phyloP scores from a whole-genome alignment of 1,139 yeast species.

The Suhomyces yuchorum region DNA sequence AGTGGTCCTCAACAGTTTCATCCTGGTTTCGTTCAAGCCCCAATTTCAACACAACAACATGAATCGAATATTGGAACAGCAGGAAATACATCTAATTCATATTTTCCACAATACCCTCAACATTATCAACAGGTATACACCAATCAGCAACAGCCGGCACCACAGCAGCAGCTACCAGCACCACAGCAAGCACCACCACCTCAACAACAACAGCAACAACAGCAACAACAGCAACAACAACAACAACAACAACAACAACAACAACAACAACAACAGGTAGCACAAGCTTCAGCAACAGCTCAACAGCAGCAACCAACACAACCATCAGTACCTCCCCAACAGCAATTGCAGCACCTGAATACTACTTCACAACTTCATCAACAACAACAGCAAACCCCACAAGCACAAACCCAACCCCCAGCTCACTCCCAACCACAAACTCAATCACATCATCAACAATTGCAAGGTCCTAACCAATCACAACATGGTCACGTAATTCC shows the following conservation, averaged over 20 bases:
- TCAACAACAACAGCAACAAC: slow-evolving; percentile 6
- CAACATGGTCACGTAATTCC: slow-evolving; percentile 1
- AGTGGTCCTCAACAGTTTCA: slow-evolving; percentile 17
- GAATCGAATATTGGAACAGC: slow-evolving; percentile 2
- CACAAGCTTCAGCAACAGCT: slow-evolving; percentile 9
- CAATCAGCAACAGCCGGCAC: slow-evolving; percentile 11
- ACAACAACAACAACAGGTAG: not conserved
- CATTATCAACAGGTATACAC: slow-evolving; percentile 15
- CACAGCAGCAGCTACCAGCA: not conserved
- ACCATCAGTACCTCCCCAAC: slow-evolving; percentile 2
- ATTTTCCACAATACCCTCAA: slow-evolving; percentile 12
- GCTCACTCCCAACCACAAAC: not conserved
- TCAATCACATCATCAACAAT: not conserved
- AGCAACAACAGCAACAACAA: not conserved
- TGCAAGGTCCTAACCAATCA: slow-evolving; percentile 11
- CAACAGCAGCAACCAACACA: no score
- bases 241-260: not conserved
- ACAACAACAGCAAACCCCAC: not conserved
- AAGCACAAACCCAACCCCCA: not conserved
- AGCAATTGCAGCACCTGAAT: slow-evolving; percentile 6
- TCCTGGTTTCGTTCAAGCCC: slow-evolving; percentile 12
- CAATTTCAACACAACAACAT: slow-evolving; percentile 10
- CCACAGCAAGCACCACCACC: slow-evolving; percentile 1
- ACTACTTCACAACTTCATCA: slow-evolving; percentile 1
- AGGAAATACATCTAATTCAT: slow-evolving; percentile 4